These are phyloP conservation scores for Amyloporia xantha DNA, from an alignment of 768 basidiomycete genomes.

Conservation along the genomic window DNA sequence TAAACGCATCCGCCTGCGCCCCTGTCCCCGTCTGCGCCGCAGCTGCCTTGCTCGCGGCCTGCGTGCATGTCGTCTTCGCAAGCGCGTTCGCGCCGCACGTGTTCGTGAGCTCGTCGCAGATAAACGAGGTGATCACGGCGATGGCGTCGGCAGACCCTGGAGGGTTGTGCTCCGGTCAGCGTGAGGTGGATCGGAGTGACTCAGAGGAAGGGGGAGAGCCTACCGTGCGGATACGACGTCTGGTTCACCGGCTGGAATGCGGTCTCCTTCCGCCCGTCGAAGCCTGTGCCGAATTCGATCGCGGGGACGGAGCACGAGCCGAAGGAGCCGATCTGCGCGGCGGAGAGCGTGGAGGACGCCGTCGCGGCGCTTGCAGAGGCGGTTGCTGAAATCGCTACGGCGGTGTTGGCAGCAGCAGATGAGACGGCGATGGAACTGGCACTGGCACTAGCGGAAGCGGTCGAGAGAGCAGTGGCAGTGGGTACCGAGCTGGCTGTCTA, in stretches of 20 bases:
- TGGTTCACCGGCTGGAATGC: constrained; percentile 46
- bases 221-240: constrained; percentile 20
- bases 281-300: constrained; percentile 47
- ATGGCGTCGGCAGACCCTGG: constrained; percentile 56
- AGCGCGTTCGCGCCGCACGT: constrained; percentile 48
- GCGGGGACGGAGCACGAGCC: constrained; percentile 48
- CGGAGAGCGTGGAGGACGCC: constrained; percentile 19
- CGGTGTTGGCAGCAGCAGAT: too few relatives aligned
- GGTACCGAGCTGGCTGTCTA: too few relatives aligned
- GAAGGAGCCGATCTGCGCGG: constrained; percentile 34
- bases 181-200: constrained; percentile 1
- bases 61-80: constrained; percentile 43
- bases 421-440: too few relatives aligned
- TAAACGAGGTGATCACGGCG: constrained; percentile 50
- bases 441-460: constrained; percentile 30
- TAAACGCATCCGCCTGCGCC: constrained; percentile 57
- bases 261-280: constrained; percentile 49
- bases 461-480: too few relatives aligned
- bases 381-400: neutral
- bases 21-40: constrained; percentile 29
- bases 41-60: constrained; percentile 27
- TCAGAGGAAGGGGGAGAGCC: neutral
- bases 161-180: constrained; percentile 32
- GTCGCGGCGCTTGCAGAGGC: neutral
- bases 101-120: constrained; percentile 51